Evolutionary conservation across 1,284 basidiomycete species (phyloP).

Genomic region (Peniophora sp.): DNA sequence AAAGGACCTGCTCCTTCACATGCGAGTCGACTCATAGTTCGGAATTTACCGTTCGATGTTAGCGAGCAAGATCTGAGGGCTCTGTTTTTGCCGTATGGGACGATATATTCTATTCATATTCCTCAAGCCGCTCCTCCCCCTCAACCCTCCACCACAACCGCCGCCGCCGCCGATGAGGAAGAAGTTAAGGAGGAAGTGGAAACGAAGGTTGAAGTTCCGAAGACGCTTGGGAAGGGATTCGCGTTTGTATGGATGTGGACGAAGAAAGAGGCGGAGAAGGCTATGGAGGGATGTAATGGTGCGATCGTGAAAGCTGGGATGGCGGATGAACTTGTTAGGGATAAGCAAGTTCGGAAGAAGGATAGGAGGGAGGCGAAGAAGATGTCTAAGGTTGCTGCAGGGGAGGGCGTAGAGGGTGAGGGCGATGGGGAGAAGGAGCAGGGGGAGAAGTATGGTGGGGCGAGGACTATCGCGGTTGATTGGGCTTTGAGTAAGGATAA

Average conservation of each 20-base stretch:
- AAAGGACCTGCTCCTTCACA: slow-evolving; percentile 45
- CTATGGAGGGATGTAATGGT: slow-evolving; percentile 82
- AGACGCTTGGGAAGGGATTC: slow-evolving; percentile 69
- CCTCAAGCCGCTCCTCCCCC: slow-evolving; percentile 31
- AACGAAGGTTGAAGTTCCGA: slow-evolving; percentile 10
- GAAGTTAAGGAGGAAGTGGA: slow-evolving; percentile 17
- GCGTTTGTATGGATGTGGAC: slow-evolving; percentile 95
- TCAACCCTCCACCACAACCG: slow-evolving; percentile 10
- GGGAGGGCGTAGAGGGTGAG: slow-evolving; percentile 28
- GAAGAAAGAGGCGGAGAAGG: slow-evolving; percentile 79
- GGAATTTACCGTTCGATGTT: slow-evolving; percentile 83
- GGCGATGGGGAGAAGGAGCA: slow-evolving; percentile 30
- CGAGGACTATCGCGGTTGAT: slow-evolving; percentile 85
- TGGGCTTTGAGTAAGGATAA: slow-evolving; percentile 95
- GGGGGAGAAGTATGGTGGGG: slow-evolving; percentile 31
- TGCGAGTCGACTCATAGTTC: slow-evolving; percentile 82
- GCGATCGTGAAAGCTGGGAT: slow-evolving; percentile 62
- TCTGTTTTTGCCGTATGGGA: slow-evolving; percentile 84
- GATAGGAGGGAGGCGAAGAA: slow-evolving; percentile 26
- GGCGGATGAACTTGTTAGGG: slow-evolving; percentile 53
- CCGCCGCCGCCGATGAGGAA: slow-evolving; percentile 22
- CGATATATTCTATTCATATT: slow-evolving; percentile 82
- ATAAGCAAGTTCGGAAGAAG: slow-evolving; percentile 39
- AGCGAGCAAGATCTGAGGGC: slow-evolving; percentile 83
- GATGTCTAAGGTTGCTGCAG: slow-evolving; percentile 18